Evolutionary conservation across 2,329 filamentous ascomycete species (phyloP).

Genomic region (Zarea fungicola): DNA sequence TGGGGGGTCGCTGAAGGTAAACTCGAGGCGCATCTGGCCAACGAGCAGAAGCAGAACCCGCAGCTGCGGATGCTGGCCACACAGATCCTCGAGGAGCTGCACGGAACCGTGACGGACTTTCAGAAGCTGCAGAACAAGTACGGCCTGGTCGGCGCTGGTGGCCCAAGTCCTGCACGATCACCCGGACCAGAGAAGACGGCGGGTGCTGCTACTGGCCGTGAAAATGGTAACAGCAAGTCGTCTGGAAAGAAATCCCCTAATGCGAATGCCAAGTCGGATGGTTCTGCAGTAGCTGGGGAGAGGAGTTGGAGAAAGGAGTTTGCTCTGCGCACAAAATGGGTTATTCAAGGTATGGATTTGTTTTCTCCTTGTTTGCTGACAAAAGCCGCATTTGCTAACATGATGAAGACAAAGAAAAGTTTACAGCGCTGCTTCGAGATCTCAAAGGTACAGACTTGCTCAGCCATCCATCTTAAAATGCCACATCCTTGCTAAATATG

Average conservation of each 20-base stretch:
- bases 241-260: neutral
- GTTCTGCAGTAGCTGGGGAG: slow-evolving; percentile 20
- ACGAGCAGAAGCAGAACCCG: slow-evolving; percentile 30
- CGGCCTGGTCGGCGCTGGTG: slow-evolving; percentile 31
- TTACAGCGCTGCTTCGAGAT: slow-evolving; percentile 33
- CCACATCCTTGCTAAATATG: neutral
- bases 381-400: neutral
- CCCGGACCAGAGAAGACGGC: slow-evolving; percentile 12
- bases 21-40: slow-evolving; percentile 37
- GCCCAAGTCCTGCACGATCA: neutral
- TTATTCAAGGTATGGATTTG: slow-evolving; percentile 33
- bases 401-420: slow-evolving; percentile 39
- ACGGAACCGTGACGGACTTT: slow-evolving; percentile 40
- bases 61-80: slow-evolving; percentile 34
- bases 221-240: slow-evolving; percentile 18
- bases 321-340: slow-evolving; percentile 36
- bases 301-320: slow-evolving; percentile 31
- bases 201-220: no score
- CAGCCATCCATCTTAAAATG: neutral
- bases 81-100: slow-evolving; percentile 38
- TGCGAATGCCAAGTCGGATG: slow-evolving; percentile 14
- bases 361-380: neutral
- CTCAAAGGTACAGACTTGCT: slow-evolving; percentile 30
- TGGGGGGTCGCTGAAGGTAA: slow-evolving; percentile 43
- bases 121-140: slow-evolving; percentile 37